These are phyloP conservation scores for Platanus orientalis DNA, from an alignment of 164 flowering plant genomes.

Conservation along the genomic window DNA sequence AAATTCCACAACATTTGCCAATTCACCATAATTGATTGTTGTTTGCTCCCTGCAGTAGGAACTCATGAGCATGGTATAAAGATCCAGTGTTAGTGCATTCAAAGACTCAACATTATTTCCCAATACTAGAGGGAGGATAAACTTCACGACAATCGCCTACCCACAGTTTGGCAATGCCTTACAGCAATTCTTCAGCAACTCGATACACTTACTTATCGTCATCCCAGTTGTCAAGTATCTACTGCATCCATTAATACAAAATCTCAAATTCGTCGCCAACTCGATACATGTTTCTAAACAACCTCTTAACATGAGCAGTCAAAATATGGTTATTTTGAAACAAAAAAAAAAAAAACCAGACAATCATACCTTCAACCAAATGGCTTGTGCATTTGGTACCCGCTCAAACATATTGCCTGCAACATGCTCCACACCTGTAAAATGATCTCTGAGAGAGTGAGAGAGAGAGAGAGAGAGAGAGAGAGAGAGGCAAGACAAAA, in stretches of 20 bases:
- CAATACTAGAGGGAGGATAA: not conserved
- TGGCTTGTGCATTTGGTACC: not conserved
- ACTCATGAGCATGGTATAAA: no score
- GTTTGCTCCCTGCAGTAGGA: no score
- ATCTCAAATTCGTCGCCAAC: no score
- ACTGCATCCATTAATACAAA: not conserved
- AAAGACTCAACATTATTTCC: not conserved
- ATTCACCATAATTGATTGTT: no score
- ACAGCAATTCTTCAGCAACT: not conserved
- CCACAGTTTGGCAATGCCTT: not conserved
- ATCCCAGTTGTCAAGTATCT: not conserved
- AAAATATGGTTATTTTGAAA: no score
- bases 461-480: constrained; percentile 4
- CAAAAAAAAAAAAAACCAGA: no score
- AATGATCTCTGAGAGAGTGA: not conserved
- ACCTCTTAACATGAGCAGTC: no score
- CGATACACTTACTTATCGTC: not conserved
- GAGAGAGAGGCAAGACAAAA: constrained; percentile 3
- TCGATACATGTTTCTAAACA: no score
- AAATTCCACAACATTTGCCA: no score
- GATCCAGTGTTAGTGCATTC: not conserved
- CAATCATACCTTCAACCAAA: no score
- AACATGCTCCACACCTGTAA: no score
- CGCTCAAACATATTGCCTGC: no score
- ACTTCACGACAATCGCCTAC: not conserved